Base-by-base conservation (phyloP, 805 yeast genomes). In the Kodamaea kaohsiungensis region DNA sequence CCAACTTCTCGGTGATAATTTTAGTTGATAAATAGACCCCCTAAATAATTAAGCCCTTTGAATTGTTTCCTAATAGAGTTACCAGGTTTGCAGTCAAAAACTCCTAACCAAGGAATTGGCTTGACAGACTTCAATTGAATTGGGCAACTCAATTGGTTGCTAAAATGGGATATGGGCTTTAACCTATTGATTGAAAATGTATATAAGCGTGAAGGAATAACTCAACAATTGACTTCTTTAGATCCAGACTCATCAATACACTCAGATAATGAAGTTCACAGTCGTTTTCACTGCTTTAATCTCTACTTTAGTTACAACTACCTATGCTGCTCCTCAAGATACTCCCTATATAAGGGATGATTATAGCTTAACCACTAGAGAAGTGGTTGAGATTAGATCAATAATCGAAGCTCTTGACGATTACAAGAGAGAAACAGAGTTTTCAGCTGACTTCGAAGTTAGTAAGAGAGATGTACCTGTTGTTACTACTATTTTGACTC, bases 401-500 rank as follows among this genome's bases (percentile, higher is more conserved):
- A 65, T 67, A 48, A 62, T 74, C 57, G 66, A 64, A 22, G 53
- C 56, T 38, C 61, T 75, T 58, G 55, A 74, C 46, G 61, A 61
- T 12, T 66, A 60, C 61, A 73, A 72, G 59, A 71, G 77, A 66
- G 65, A 63, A 47, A 48, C 51, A 22, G 25, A 22, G 27, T 48
- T 57, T 49, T 40, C 56, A 50, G 16, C 57, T 9, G 33, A 22
- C 12, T 64, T 58, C 33, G 74, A 72, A 53, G 56, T 73, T 10
- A 62, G 63, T 16, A 63, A 65, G 42, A 75, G 80, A 71, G 79
- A 72, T 53, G 63, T 63, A 53, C 68, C 70, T 48, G 73, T 72
- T 58, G 77, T 75, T 38, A 75, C 80, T 39, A 72, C 72, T 56
- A 65, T 75, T 42, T 71, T 75, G 61, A 62, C 66, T 22, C 70